phyloP scores from a whole-genome alignment of 2,329 filamentous ascomycete species.

The Ceratocystis cacaofunesta region DNA sequence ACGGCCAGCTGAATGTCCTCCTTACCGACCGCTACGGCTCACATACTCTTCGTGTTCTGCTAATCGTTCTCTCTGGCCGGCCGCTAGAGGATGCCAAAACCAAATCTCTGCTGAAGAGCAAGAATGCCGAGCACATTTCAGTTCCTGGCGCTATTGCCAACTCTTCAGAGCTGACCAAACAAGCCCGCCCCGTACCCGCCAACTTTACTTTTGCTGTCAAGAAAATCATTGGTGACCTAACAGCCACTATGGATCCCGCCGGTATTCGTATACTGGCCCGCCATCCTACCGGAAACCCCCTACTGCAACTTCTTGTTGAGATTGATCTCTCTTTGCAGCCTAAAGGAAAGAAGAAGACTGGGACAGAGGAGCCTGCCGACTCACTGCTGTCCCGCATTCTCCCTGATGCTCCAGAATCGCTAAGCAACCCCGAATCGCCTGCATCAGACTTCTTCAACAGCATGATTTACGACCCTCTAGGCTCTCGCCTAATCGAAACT shows the following conservation, averaged over 20 bases:
- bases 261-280: conserved; percentile 72
- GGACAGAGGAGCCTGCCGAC: conserved; percentile 24
- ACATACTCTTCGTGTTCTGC: conserved; percentile 71
- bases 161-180: conserved; percentile 31
- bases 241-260: conserved; percentile 59
- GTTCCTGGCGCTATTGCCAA: conserved; percentile 39
- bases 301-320: conserved; percentile 78
- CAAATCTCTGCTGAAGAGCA: conserved; percentile 71
- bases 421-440: conserved; percentile 57
- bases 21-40: conserved; percentile 83
- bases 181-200: conserved; percentile 49
- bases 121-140: conserved; percentile 73
- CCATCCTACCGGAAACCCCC: conserved; percentile 82
- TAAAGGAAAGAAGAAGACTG: conserved; percentile 46
- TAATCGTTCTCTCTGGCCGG: conserved; percentile 72
- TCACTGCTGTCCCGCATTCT: conserved; percentile 62
- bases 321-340: conserved; percentile 65
- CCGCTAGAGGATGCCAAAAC: conserved; percentile 56
- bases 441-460: conserved; percentile 67
- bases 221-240: conserved; percentile 68
- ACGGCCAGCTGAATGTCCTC: conserved; percentile 66
- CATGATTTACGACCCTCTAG: conserved; percentile 78
- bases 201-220: conserved; percentile 64
- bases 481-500: conserved; percentile 77
- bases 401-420: conserved; percentile 56